phyloP scores from a whole-genome alignment of 225 moss, liverwort and hornwort genomes.

The Polytrichum formosum region DNA sequence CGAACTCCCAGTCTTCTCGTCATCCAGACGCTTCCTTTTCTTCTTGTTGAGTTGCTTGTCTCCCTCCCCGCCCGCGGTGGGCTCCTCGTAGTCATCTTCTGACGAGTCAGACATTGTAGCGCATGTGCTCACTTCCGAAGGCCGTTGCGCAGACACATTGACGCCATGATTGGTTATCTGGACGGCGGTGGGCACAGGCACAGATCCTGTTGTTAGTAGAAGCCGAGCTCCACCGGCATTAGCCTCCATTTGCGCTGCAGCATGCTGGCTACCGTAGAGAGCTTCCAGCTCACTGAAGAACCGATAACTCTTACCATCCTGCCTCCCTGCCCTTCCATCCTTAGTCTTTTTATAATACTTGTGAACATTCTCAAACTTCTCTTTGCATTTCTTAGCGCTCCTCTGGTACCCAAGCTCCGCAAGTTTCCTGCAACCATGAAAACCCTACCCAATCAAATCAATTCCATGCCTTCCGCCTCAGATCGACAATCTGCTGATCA shows the following conservation, averaged over 20 bases:
- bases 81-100: slow-evolving; percentile 90
- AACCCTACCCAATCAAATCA: slow-evolving; percentile 4
- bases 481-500: no score
- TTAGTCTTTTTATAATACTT: slow-evolving; percentile 99
- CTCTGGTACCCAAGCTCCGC: slow-evolving; percentile 81
- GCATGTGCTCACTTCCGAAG: slow-evolving; percentile 81
- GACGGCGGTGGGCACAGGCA: neutral
- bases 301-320: slow-evolving; percentile 91
- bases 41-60: slow-evolving; percentile 67
- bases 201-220: slow-evolving; percentile 33
- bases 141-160: slow-evolving; percentile 66
- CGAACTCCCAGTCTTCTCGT: slow-evolving; percentile 30
- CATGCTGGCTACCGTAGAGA: slow-evolving; percentile 67
- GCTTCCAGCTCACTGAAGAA: slow-evolving; percentile 96
- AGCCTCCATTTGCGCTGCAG: slow-evolving; percentile 38
- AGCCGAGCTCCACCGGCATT: slow-evolving; percentile 26
- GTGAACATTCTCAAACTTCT: slow-evolving; percentile 99
- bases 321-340: slow-evolving; percentile 94
- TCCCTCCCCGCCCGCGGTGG: slow-evolving; percentile 58
- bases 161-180: slow-evolving; percentile 37
- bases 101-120: slow-evolving; percentile 83
- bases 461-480: neutral
- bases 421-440: slow-evolving; percentile 67
- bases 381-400: slow-evolving; percentile 96
- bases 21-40: slow-evolving; percentile 76